Evolutionary conservation across 805 yeast species (phyloP), one percentile per base, ranked within the genome.

Genomic region (Starmera dryadoides): DNA sequence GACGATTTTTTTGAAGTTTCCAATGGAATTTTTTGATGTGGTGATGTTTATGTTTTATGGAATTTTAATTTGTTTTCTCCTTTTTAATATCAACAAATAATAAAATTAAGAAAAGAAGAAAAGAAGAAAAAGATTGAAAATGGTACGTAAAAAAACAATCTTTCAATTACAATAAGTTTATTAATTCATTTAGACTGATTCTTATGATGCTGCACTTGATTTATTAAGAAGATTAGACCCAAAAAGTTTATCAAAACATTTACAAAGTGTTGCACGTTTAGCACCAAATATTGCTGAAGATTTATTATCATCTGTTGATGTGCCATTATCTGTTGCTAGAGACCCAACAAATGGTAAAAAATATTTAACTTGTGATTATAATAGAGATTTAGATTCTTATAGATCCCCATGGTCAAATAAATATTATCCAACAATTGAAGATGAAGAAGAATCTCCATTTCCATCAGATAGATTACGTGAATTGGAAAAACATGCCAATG

Each of bases 321-420:
- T 82, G 37, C 98, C 98, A 20, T 68, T 91, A 49, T 62, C 66
- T 30, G 64, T 75, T 33, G 43, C 56, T 2, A 42, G 43, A 23
- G 58, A 53, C 37, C 42, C 46, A 7, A 47, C 55, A 22, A 34
- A 39, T 2, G 85, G 85, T 10, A 83, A 83, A 60, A 74, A 73
- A 42, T 91, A 71, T 57, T 70, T 91, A 41, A 76, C 89, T 38
- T 91, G 98, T 63, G 98, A 91, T 59, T 91, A 91, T 59, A 91
- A 91, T 62, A 73, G 98, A 49, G 98, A 91, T 56, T 89, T 95
- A 7, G 98, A 91, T 61, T 80, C 89, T 17, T 85, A 74, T 62
- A 73, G 98, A 50, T 85, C 95, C 0, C 98, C 98, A 6, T 88
- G 91, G 87, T 73, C 86, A 17, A 87, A 87, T 56, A 69, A 70